Base-by-base conservation (phyloP, 768 basidiomycete species). In the Agaricus blazei region DNA sequence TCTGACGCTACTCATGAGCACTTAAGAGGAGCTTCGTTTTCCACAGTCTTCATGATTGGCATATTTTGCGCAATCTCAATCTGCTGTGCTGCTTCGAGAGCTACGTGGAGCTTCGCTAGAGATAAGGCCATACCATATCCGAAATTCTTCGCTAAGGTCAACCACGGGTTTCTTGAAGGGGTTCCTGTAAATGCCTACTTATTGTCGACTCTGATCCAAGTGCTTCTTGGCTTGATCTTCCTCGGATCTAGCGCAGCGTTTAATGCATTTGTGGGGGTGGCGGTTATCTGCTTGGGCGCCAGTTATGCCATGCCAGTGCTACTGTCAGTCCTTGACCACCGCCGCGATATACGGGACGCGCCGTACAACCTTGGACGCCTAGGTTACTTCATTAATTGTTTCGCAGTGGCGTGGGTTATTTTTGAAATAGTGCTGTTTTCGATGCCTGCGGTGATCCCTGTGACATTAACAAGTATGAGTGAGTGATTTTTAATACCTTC, bases 31-130 rank as follows among this genome's bases (percentile, higher is more conserved):
- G 19, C 45, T 3, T 31, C 11, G 28, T 6, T 3, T 7, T 12
- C 23, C 48, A 5, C n/a, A 55, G 83, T 85, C 59, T 81, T 83
- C 51, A 79, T 77, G 9, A 68, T 79, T 48, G 75, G 75, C 8
- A 68, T 83, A 58, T 85, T 87, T 68, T 86, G 85, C 52, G 77
- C 81, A 38, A 80, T 87, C 54, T 85, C 85, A 15, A 82, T 83
- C 58, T 79, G 79, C 40, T 84, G 82, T 51, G 84, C 84, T 8
- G 81, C 85, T 37, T 86, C 84, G 11, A 80, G 85, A 15, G 80
- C 82, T 29, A 86, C 85, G 2, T 87, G 85, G 86, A 81, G 81
- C 45, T 87, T 88, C 64, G 81, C 84, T 0, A 76, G 86, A 2
- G 86, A 87, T 68, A 76, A 76, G 57, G 86, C 81, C 1, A 80